phyloP scores from a whole-genome alignment of 345 rosid species.

The Garcia nutans region DNA sequence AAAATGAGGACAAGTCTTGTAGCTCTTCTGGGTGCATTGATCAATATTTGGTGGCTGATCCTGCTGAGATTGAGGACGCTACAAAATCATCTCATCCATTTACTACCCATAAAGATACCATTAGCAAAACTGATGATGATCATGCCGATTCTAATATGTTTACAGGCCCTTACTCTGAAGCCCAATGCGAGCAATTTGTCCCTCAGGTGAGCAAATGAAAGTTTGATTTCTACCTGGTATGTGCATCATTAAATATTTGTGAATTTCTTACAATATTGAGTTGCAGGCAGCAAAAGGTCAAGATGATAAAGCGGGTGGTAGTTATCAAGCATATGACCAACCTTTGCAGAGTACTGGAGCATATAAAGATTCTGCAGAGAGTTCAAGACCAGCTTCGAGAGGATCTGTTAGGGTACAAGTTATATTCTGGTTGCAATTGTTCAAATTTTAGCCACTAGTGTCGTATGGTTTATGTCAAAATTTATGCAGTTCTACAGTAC shows the following conservation, averaged over 20 bases:
- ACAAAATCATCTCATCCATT: conserved; percentile 6
- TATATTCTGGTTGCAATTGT: neutral
- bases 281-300: conserved; percentile 25
- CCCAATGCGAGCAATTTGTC: conserved; percentile 4
- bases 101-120: neutral
- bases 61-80: conserved; percentile 17
- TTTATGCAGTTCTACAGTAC: neutral
- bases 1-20: conserved; percentile 16
- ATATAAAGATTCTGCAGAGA: conserved; percentile 8
- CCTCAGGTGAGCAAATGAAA: conserved; percentile 14
- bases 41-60: conserved; percentile 25
- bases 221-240: neutral
- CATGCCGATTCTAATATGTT: conserved; percentile 15
- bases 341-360: conserved; percentile 9
- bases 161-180: conserved; percentile 2
- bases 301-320: conserved; percentile 3
- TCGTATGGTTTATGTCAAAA: neutral
- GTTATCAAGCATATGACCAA: conserved; percentile 13
- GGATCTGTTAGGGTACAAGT: conserved; percentile 10
- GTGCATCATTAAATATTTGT: neutral
- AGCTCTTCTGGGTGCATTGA: conserved; percentile 27
- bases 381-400: conserved; percentile 1
- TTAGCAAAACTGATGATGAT: neutral
- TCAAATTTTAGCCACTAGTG: neutral
- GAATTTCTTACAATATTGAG: conserved; percentile 10